Conservation (phyloP, 495 filamentous ascomycete genomes). For the Apiosordaria backusii region DNA sequence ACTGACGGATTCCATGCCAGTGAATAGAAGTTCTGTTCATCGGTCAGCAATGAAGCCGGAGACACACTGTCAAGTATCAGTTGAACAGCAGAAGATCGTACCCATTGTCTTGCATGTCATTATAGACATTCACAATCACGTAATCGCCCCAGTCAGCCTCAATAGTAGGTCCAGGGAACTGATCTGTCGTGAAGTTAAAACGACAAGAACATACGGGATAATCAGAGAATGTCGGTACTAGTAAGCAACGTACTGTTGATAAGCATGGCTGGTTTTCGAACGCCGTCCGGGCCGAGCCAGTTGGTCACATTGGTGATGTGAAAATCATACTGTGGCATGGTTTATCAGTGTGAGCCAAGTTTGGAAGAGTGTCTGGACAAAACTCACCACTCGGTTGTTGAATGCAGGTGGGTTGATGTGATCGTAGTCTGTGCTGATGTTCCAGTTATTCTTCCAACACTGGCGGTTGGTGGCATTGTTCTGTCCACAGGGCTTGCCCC, state of each 20-base stretch:
- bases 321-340: conserved; percentile 30
- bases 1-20: conserved; percentile 51
- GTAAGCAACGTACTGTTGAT: conserved; percentile 36
- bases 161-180: conserved; percentile 29
- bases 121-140: conserved; percentile 55
- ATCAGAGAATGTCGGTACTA: background rate
- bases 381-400: conserved; percentile 29
- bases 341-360: background rate
- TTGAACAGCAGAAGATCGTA: conserved; percentile 1
- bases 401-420: conserved; percentile 27
- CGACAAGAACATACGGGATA: too few relatives aligned
- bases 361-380: too few relatives aligned
- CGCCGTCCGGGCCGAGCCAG: conserved; percentile 45
- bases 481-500: conserved; percentile 29
- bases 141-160: conserved; percentile 56
- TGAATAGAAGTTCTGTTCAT: conserved; percentile 42
- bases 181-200: conserved; percentile 11
- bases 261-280: conserved; percentile 40
- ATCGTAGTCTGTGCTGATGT: conserved; percentile 37
- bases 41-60: background rate
- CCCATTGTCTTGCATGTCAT: conserved; percentile 45
- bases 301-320: conserved; percentile 36
- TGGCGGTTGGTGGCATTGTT: conserved; percentile 33
- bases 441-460: conserved; percentile 35
- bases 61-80: too few relatives aligned